These are phyloP conservation scores for Rubia tinctorum DNA, from an alignment of 305 asterid genomes.

Conservation along the genomic window DNA sequence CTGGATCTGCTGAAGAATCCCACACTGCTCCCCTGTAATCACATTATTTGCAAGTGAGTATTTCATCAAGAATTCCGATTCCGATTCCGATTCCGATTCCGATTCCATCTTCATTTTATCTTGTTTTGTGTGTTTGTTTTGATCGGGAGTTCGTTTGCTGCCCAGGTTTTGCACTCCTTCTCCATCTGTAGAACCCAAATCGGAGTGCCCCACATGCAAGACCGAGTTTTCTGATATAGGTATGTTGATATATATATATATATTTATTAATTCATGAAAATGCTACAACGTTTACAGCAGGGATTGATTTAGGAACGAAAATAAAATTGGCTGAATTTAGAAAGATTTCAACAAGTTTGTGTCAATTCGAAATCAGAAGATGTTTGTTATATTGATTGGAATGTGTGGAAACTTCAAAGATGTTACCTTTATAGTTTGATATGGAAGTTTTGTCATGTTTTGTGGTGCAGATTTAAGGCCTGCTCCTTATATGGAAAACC, in stretches of 20 bases:
- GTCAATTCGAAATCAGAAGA: neutral
- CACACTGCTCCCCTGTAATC: constrained; percentile 78
- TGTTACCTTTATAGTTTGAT: neutral
- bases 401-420: neutral
- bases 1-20: constrained; percentile 69
- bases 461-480: constrained; percentile 56
- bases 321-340: neutral
- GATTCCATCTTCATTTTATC: too few species aligned
- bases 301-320: neutral
- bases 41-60: constrained; percentile 82
- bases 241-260: constrained; percentile 2
- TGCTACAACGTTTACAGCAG: neutral
- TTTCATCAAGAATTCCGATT: too few species aligned
- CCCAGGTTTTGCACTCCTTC: constrained; percentile 54
- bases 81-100: too few species aligned
- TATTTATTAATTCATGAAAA: too few species aligned
- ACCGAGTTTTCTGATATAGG: constrained; percentile 47
- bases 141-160: neutral
- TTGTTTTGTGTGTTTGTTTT: too few species aligned
- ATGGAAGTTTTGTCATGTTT: neutral
- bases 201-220: constrained; percentile 72
- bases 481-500: constrained; percentile 63
- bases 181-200: constrained; percentile 22
- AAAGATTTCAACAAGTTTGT: neutral
- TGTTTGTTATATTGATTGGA: neutral